Base-by-base conservation (phyloP, 305 asterid species). In the Rubia tinctorum region DNA sequence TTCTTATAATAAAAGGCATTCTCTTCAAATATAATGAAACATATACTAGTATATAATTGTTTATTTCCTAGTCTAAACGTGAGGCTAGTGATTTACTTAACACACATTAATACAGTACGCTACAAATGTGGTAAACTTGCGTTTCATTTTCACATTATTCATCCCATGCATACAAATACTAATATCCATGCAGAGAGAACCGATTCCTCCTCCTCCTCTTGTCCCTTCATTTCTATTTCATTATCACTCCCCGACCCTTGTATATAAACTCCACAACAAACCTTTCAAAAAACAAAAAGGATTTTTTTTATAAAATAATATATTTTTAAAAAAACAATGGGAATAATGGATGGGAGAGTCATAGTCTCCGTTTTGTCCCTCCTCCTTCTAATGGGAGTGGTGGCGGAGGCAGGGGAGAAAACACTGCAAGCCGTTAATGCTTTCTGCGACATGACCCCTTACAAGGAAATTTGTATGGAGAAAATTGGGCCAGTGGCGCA, bases 371-470 rank as follows among this genome's bases (percentile, higher is more conserved):
- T 58, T 2, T 20, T 58, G 64, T 8, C 64, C 64, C 64, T 58
- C 34, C 27, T 58, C 6, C 64, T 58, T 27, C 14, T 58, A 34
- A 23, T 58, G 34, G 64, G 30, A 4, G 64, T 6, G 13, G 64
- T 22, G 27, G 34, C 34, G 27, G 64, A 20, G 13, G 64, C 37
- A 34, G 64, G 27, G 14, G 64, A n/a, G 34, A 23, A 58, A 22
- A 58, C 34, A 5, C 30, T 73, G 66, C 44, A 84, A 80, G 75
- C 77, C 45, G 82, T 85, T 18, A 80, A 78, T 56, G 78, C 89
- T 65, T 75, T 90, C 14, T 92, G 98, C 66, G 85, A 81, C 18
- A 71, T 79, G 6, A 82, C 96, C 1, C 53, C 71, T 0, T 89
- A 59, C 76, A 87, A 89, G 73, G 93, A 85, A 0, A 69, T 83